phyloP scores from a whole-genome alignment of 169 alveolate genomes.

The Plasmodium relictum region DNA sequence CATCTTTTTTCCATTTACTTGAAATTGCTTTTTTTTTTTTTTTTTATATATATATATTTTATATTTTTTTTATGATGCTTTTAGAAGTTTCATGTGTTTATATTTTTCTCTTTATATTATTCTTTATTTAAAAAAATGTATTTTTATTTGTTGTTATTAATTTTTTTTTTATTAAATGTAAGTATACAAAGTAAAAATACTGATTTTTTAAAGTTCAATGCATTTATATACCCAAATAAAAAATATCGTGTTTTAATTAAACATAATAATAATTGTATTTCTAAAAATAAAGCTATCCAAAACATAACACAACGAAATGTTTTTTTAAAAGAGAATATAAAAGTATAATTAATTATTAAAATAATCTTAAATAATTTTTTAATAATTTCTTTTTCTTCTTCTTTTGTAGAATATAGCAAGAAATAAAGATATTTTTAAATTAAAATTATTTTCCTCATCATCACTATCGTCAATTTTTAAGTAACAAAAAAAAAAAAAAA shows the following conservation, averaged over 20 bases:
- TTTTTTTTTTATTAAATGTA: conserved; percentile 6
- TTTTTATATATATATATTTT: no score
- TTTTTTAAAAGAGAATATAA: conserved; percentile 11
- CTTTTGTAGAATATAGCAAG: conserved; percentile 10
- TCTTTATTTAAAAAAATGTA: conserved; percentile 19
- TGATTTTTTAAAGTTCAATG: conserved; percentile 26
- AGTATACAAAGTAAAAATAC: conserved; percentile 14
- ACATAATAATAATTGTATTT: conserved; percentile 1
- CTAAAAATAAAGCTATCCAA: conserved; percentile 22
- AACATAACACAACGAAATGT: conserved; percentile 6
- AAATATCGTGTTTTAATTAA: neutral
- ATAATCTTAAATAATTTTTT: neutral
- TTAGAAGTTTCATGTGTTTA: no score
- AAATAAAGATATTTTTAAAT: neutral
- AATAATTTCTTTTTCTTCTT: neutral
- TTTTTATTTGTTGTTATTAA: neutral
- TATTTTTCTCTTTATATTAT: neutral
- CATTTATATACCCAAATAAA: conserved; percentile 1
- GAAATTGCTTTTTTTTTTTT: no score
- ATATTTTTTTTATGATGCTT: no score
- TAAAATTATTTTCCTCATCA: neutral
- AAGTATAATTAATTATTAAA: neutral
- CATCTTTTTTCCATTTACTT: no score
- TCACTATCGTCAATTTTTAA: neutral
- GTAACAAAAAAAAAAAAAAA: neutral